These are phyloP conservation scores for Trametes cingulata DNA, from an alignment of 768 basidiomycete genomes.

Conservation along the genomic window DNA sequence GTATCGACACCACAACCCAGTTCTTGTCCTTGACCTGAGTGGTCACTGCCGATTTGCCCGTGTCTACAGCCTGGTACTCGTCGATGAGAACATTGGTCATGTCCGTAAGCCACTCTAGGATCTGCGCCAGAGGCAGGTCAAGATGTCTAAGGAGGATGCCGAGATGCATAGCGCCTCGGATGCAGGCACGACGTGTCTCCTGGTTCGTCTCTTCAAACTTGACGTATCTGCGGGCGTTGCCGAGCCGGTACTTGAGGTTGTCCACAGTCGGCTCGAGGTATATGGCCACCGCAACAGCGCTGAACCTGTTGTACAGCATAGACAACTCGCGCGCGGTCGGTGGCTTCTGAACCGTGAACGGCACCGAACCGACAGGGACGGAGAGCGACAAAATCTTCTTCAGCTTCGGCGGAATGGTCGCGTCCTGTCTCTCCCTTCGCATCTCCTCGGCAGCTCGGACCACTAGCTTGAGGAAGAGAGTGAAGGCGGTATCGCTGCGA, in stretches of 20 bases:
- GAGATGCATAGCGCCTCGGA: constrained; percentile 75
- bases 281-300: constrained; percentile 67
- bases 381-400: constrained; percentile 73
- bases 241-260: constrained; percentile 53
- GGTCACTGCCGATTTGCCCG: constrained; percentile 20
- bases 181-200: constrained; percentile 64
- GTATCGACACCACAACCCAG: constrained; percentile 42
- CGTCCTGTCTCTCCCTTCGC: constrained; percentile 15
- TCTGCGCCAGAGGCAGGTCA: constrained; percentile 47
- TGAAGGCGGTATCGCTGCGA: constrained; percentile 67
- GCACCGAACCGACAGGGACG: constrained; percentile 68
- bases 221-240: constrained; percentile 68
- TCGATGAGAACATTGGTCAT: constrained; percentile 55
- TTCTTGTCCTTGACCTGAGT: constrained; percentile 15
- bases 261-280: constrained; percentile 59
- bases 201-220: constrained; percentile 65
- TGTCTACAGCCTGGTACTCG: constrained; percentile 47
- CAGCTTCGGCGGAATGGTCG: constrained; percentile 42
- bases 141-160: constrained; percentile 61
- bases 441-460: constrained; percentile 55
- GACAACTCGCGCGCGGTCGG: constrained; percentile 61
- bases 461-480: constrained; percentile 80
- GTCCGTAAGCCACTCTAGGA: constrained; percentile 64
- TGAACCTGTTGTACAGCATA: constrained; percentile 81
- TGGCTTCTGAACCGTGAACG: constrained; percentile 55